Base-by-base conservation (phyloP, 192 early-diverging fungal genomes). In the Backusella mclennaniae region DNA sequence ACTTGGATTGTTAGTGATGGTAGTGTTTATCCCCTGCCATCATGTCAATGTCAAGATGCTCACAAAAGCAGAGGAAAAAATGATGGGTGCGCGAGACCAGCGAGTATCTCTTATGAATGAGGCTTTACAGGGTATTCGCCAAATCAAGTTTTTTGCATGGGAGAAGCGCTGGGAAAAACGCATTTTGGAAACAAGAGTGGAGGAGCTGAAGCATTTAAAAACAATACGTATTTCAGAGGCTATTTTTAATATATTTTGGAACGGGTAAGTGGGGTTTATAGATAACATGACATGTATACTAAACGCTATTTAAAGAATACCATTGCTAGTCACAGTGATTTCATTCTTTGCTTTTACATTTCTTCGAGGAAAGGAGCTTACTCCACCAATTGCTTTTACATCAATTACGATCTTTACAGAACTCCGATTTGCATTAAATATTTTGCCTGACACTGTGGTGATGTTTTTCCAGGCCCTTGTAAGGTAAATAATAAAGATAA, bases 121-220 rank as follows among this genome's bases (percentile, higher is more conserved):
- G n/a, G 67, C 74, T 39, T 80, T 95, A 41, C 90, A 94, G 82
- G 94, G 93, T 38, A 96, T 98, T 36, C 90, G 94, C 11, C 90
- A 95, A 73, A 91, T 98, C 76, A 98, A 98, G 80, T 86, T 97
- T 71, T 91, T 92, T 83, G 90, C 90, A 19, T 94, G 93, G 93
- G 88, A 94, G 73, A 35, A 19, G 29, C 26, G 71, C 9, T 80
- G 79, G 79, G n/a, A 53, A 3, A 79, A 87, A 11, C 82, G 87
- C 29, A 86, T 97, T 21, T 74, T 88, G 29, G 83, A 77, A 59
- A 80, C 85, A 36, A 85, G 91, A 67, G 71, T 68, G 29, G 67
- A 76, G 4, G 84, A 87, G 53, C 68, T 87, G 23, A 68, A 75
- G 17, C 79, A 85, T 42, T 36, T 87, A 15, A 38, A 66, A 29